These are phyloP conservation scores for Debaryomyces singareniensis DNA, from an alignment of 1,139 yeast species.

Conservation along the genomic window DNA sequence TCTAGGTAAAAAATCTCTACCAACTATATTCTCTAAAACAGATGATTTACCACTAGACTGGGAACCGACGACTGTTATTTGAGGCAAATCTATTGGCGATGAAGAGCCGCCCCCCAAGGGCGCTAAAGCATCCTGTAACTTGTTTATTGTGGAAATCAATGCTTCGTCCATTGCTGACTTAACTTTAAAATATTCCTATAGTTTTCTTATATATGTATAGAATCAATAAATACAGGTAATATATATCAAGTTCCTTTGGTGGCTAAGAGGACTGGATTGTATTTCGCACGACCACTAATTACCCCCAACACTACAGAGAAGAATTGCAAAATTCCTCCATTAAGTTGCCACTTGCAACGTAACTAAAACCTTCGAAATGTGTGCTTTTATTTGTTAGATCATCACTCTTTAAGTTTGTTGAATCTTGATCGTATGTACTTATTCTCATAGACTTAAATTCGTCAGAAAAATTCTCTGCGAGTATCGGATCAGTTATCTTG, in stretches of 20 bases:
- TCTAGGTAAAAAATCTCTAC: constrained; percentile 90
- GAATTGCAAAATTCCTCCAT: constrained; percentile 12
- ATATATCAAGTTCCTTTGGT: constrained; percentile 1
- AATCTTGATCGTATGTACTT: no score
- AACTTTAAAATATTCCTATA: constrained; percentile 1
- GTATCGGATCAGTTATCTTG: constrained; percentile 26
- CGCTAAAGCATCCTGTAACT: constrained; percentile 89
- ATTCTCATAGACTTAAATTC: constrained; percentile 24
- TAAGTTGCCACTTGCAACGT: constrained; percentile 24
- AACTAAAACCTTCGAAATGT: constrained; percentile 22
- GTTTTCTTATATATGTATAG: constrained; percentile 1
- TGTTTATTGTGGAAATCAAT: constrained; percentile 85
- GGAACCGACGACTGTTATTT: constrained; percentile 93
- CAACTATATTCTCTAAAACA: constrained; percentile 89
- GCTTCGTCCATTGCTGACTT: constrained; percentile 74
- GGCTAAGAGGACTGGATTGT: no score
- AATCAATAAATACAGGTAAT: not conserved
- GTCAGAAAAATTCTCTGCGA: constrained; percentile 28
- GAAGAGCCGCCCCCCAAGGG: constrained; percentile 85
- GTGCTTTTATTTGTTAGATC: no score
- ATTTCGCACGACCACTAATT: constrained; percentile 3
- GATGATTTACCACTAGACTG: constrained; percentile 94
- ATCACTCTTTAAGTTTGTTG: constrained; percentile 5
- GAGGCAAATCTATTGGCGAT: constrained; percentile 88
- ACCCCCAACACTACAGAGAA: not conserved